Evolutionary conservation across 2,329 filamentous ascomycete species (phyloP), one percentile per base, ranked within the genome.

Genomic region (Phaeophleospora eucalypticola): DNA sequence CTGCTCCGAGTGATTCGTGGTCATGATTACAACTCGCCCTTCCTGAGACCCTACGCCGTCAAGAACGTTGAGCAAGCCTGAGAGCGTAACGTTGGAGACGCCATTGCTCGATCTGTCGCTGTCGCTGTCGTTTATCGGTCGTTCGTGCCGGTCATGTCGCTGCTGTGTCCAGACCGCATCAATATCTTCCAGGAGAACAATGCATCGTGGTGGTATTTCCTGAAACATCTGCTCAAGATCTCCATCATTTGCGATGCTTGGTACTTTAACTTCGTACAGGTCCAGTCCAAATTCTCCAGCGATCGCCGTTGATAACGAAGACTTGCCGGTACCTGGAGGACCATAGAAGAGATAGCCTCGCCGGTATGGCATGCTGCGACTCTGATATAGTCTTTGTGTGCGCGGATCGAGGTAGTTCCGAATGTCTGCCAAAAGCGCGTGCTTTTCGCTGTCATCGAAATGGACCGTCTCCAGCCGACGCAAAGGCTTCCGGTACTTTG

Each of bases 361-460:
- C 12, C 88, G 79, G 63, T 93, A 91, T 0, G 89, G 88, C 37
- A 94, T 90, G 1, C 88, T 87, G 6, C 87, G 79, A 58, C 87
- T 86, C 1, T 82, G 75, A 61, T 95, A 94, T 86, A 87, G 91
- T 14, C 82, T 75, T 1, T 80, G 78, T 0, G 82, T 87, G 0
- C 74, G 71, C 0, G 85, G 83, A 41, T 87, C 79, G 0, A 90
- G 73, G 52, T 87, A 90, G 53, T 88, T 85, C 54, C 85, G 84
- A 51, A 90, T 82, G 58, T 90, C 87, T 27, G 71, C 71, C 6
- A 89, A 67, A 1, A 89, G 71, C 12, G 74, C 70, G 4, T 76
- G 70, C 64, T 89, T 90, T 54, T 85, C 76, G 24, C 73, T 62
- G 10, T 75, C 70, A 52, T 87, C 83, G 6, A 91, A 75, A 1